phyloP scores from a whole-genome alignment of 2,329 filamentous ascomycete genomes.

The Gremmenia infestans region DNA sequence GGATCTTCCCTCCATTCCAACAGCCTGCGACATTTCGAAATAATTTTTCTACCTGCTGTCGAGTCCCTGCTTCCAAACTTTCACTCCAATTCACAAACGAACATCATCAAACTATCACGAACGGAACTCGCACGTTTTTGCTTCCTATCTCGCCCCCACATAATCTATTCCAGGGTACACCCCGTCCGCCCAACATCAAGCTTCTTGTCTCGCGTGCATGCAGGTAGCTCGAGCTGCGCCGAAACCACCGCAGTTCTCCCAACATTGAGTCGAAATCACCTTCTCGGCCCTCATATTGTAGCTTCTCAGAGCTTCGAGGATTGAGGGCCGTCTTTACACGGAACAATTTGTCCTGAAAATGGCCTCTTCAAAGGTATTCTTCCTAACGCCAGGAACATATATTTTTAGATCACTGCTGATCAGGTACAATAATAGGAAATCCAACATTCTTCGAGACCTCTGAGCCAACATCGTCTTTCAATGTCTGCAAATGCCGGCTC shows the following conservation, averaged over 20 bases:
- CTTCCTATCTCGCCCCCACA: background rate
- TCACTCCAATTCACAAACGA: background rate
- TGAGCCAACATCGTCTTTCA: constrained; percentile 57
- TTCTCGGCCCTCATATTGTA: constrained; percentile 32
- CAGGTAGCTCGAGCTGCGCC: constrained; percentile 25
- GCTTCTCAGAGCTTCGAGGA: constrained; percentile 32
- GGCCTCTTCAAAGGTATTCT: constrained; percentile 58
- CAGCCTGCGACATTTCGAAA: constrained; percentile 7
- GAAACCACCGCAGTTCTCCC: constrained; percentile 11
- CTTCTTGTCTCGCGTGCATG: constrained; percentile 23
- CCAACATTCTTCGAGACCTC: constrained; percentile 61
- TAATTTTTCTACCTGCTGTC: background rate
- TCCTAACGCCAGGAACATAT: constrained; percentile 23
- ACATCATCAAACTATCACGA: background rate
- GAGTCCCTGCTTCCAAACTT: constrained; percentile 2
- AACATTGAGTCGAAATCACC: constrained; percentile 18
- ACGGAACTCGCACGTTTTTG: background rate
- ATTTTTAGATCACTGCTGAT: constrained; percentile 31
- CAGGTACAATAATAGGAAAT: constrained; percentile 48
- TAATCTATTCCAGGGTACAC: background rate
- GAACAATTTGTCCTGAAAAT: constrained; percentile 39
- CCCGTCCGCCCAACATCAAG: background rate
- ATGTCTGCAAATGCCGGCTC: constrained; percentile 54
- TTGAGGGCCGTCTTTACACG: constrained; percentile 30
- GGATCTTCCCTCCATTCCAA: constrained; percentile 8